Evolutionary conservation across 2,329 filamentous ascomycete genomes (phyloP).

Genomic region (Rutstroemia sp.): DNA sequence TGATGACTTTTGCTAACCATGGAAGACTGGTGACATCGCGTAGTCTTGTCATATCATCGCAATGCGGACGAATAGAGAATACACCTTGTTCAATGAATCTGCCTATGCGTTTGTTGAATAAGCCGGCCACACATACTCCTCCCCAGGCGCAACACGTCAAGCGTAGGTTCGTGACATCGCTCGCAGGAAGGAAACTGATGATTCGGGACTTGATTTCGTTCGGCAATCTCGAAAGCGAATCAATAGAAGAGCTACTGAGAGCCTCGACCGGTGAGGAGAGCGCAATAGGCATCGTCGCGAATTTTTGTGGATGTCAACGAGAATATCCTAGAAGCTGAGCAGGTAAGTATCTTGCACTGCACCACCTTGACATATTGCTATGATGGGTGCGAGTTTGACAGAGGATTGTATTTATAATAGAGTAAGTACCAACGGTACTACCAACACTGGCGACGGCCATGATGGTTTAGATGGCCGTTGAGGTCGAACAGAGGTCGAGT

Average conservation of each 20-base stretch:
- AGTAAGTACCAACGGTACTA: too few species aligned
- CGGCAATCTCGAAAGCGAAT: neutral
- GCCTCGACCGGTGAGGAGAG: too few species aligned
- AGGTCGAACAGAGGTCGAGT: too few species aligned
- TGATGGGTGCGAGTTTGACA: too few species aligned
- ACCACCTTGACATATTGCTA: too few species aligned
- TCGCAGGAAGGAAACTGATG: neutral
- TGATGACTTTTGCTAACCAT: conserved; percentile 4
- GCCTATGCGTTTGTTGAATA: neutral
- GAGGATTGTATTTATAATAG: too few species aligned
- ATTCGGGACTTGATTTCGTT: conserved; percentile 1
- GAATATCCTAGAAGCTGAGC: too few species aligned
- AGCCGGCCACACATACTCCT: neutral
- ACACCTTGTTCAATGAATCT: neutral
- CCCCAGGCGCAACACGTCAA: neutral
- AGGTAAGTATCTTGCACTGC: too few species aligned
- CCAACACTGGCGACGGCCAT: too few species aligned
- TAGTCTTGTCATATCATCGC: conserved; percentile 5
- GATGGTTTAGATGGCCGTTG: too few species aligned
- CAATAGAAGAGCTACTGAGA: neutral
- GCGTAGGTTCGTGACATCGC: conserved; percentile 2
- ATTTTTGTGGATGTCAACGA: too few species aligned
- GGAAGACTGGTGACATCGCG: neutral
- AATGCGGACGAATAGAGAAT: conserved; percentile 1
- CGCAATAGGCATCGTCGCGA: neutral